A percentile compares a stretch with the other conserved stretches of the same genome.
These are phyloP conservation scores for Durusdinium trenchii DNA, from an alignment of 73 alveolate genomes.

Conservation along the genomic window DNA sequence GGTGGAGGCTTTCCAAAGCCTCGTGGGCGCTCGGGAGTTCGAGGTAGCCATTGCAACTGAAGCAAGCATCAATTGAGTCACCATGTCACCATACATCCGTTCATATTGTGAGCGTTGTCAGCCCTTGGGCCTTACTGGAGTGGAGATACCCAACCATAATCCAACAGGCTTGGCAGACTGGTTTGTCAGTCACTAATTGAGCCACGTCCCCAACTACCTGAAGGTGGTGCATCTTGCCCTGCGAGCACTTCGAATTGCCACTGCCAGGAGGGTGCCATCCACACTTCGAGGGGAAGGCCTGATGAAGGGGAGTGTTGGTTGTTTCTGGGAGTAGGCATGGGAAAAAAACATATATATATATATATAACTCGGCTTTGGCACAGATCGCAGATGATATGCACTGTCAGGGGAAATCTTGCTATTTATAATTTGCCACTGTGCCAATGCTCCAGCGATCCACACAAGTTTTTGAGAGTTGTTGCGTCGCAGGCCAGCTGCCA, in stretches of 20 bases:
- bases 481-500: slow-evolving; percentile 81
- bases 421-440: no score
- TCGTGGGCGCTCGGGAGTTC: slow-evolving; percentile 25
- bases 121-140: no score
- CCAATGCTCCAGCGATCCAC: no score
- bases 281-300: slow-evolving; percentile 67
- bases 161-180: no score
- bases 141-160: no score
- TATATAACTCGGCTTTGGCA: no score
- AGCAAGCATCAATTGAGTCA: neutral
- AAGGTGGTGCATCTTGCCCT: slow-evolving; percentile 80
- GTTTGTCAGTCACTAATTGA: no score
- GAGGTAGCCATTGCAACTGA: slow-evolving; percentile 1
- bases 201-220: no score
- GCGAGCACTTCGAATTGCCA: slow-evolving; percentile 69
- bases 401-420: no score
- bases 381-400: no score
- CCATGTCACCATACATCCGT: neutral
- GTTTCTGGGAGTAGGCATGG: neutral
- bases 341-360: no score
- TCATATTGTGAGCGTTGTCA: neutral
- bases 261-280: slow-evolving; percentile 59
- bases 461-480: neutral
- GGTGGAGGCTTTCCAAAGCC: slow-evolving; percentile 46
- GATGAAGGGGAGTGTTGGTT: neutral